phyloP scores from a whole-genome alignment of 768 basidiomycete species.

The Boletus rufocinnamomeus region DNA sequence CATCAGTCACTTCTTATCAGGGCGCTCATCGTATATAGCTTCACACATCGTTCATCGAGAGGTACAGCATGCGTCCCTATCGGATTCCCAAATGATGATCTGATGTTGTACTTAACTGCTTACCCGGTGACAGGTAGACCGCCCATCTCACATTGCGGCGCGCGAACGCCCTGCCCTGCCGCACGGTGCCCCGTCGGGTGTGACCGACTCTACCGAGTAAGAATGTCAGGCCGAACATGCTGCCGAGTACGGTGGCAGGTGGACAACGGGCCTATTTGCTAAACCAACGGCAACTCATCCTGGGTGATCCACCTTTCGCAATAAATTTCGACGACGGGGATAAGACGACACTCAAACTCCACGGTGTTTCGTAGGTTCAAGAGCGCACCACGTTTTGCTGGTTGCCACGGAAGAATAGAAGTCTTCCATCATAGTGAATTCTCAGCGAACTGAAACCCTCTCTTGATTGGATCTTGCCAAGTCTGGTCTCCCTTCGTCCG shows the following conservation, averaged over 20 bases:
- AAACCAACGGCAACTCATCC: background rate
- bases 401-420: constrained; percentile 36
- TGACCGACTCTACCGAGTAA: too few species aligned
- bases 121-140: constrained; percentile 27
- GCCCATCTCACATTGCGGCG: constrained; percentile 20
- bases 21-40: constrained; percentile 40
- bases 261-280: constrained; percentile 1
- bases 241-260: constrained; percentile 28
- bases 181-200: constrained; percentile 9
- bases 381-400: constrained; percentile 29
- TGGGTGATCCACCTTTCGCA: constrained; percentile 2
- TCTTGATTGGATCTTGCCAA: constrained; percentile 14
- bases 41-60: constrained; percentile 34
- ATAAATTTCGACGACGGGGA: constrained; percentile 12
- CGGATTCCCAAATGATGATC: constrained; percentile 31
- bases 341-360: constrained; percentile 28
- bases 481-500: constrained; percentile 14
- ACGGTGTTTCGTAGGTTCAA: constrained; percentile 24
- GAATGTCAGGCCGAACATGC: constrained; percentile 2
- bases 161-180: constrained; percentile 1
- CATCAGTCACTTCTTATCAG: constrained; percentile 58
- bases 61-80: constrained; percentile 31
- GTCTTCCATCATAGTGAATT: constrained; percentile 32
- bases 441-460: constrained; percentile 18
- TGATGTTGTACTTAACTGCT: constrained; percentile 20